Percentiles rank a stretch among this genome's conserved stretches.
Evolutionary conservation across 1,284 basidiomycete species (phyloP).

Genomic region (Ganoderma sp.): DNA sequence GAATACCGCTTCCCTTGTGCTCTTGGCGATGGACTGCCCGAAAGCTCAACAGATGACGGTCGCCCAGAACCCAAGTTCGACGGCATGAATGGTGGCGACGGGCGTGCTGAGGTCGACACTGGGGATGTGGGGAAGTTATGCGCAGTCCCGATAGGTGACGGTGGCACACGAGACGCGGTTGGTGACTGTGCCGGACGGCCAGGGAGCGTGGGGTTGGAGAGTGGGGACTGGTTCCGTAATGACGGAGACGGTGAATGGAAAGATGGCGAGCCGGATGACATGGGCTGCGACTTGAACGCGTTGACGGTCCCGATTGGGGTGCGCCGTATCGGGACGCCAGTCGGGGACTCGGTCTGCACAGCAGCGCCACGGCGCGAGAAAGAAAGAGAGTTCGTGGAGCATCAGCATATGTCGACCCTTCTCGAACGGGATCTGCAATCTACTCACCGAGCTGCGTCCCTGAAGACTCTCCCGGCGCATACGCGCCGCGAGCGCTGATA

Average conservation of each 20-base stretch:
- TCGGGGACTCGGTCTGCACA: slow-evolving; percentile 45
- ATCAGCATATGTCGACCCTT: slow-evolving; percentile 5
- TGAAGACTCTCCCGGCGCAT: slow-evolving; percentile 50
- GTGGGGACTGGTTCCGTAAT: slow-evolving; percentile 51
- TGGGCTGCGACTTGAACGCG: slow-evolving; percentile 73
- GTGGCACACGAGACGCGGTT: slow-evolving; percentile 50
- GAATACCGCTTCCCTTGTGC: slow-evolving; percentile 50
- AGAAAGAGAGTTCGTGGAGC: slow-evolving; percentile 8
- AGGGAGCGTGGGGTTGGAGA: slow-evolving; percentile 44
- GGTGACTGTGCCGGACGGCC: slow-evolving; percentile 47
- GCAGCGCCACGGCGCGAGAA: not conserved
- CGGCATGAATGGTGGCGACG: slow-evolving; percentile 54
- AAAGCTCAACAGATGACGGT: slow-evolving; percentile 40
- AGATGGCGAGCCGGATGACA: slow-evolving; percentile 60
- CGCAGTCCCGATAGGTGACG: slow-evolving; percentile 48
- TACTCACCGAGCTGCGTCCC: slow-evolving; percentile 44
- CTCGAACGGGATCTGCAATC: slow-evolving; percentile 3
- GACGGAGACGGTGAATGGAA: slow-evolving; percentile 56
- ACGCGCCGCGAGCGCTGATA: slow-evolving; percentile 44
- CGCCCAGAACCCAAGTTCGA: slow-evolving; percentile 54
- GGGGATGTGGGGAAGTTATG: slow-evolving; percentile 41
- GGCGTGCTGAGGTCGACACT: slow-evolving; percentile 41
- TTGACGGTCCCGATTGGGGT: slow-evolving; percentile 58
- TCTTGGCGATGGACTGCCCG: slow-evolving; percentile 33
- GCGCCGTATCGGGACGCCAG: slow-evolving; percentile 58